phyloP scores from a whole-genome alignment of 805 yeast genomes.

The Myxozyma melibiosi region DNA sequence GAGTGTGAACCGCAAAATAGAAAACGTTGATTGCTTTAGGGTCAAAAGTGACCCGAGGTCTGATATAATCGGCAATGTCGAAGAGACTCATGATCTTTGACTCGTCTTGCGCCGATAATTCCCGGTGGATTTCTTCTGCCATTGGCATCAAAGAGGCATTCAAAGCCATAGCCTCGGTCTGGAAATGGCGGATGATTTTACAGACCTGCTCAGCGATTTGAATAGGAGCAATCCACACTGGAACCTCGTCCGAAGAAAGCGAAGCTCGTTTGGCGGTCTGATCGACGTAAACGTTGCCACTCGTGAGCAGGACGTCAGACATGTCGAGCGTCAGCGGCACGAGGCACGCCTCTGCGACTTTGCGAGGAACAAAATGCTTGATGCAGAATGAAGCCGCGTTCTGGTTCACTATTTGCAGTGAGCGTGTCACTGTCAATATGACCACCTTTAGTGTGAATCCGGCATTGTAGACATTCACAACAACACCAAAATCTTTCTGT shows the following conservation, averaged over 20 bases:
- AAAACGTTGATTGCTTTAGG: slow-evolving; percentile 5
- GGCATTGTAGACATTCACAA: neutral
- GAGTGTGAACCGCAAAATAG: slow-evolving; percentile 21
- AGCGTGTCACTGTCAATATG: slow-evolving; percentile 8
- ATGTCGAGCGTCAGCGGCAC: slow-evolving; percentile 6
- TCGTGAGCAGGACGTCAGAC: slow-evolving; percentile 6
- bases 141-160: slow-evolving; percentile 12
- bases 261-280: neutral
- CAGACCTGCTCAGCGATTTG: slow-evolving; percentile 14
- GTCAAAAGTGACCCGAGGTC: neutral
- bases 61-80: slow-evolving; percentile 13
- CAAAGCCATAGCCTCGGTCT: slow-evolving; percentile 9
- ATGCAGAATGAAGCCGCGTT: slow-evolving; percentile 1
- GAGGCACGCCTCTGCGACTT: slow-evolving; percentile 10
- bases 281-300: slow-evolving; percentile 1
- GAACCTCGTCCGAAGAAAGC: neutral
- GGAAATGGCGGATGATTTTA: slow-evolving; percentile 20
- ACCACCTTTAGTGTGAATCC: slow-evolving; percentile 4
- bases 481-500: slow-evolving; percentile 10
- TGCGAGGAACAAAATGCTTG: slow-evolving; percentile 14
- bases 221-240: slow-evolving; percentile 21
- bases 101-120: neutral
- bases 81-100: slow-evolving; percentile 11
- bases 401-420: neutral
- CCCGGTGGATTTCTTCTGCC: slow-evolving; percentile 1